These are phyloP conservation scores for Hemileccinum rubropunctum DNA, from an alignment of 768 basidiomycete species.

Conservation along the genomic window DNA sequence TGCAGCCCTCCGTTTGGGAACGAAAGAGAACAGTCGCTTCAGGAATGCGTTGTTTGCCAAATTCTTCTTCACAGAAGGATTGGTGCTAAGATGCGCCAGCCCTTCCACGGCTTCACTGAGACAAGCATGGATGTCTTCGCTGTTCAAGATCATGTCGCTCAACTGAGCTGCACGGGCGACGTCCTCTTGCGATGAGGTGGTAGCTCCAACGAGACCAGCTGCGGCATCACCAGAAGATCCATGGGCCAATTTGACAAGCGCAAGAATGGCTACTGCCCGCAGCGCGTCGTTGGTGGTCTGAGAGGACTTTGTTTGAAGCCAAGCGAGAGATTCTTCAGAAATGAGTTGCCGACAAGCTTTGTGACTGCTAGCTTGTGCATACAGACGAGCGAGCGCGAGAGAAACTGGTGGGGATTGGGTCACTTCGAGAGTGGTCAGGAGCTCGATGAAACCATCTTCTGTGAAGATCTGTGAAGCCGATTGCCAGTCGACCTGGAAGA, in stretches of 20 bases:
- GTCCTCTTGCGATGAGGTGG: conserved; percentile 31
- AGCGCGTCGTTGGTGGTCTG: conserved; percentile 44
- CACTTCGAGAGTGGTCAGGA: conserved; percentile 66
- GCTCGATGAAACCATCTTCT: conserved; percentile 60
- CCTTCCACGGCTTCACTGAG: conserved; percentile 75
- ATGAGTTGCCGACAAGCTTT: conserved; percentile 67
- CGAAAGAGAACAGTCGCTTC: conserved; percentile 51
- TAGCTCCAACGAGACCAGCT: conserved; percentile 12
- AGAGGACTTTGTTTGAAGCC: conserved; percentile 63
- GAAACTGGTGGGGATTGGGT: conserved; percentile 47
- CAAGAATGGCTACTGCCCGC: conserved; percentile 64
- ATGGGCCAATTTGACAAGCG: conserved; percentile 74
- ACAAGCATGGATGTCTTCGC: conserved; percentile 38
- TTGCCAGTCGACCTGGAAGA: conserved; percentile 80
- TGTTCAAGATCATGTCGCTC: conserved; percentile 50
- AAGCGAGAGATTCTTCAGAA: conserved; percentile 51
- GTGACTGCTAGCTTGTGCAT: conserved; percentile 75
- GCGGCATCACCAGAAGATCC: conserved; percentile 47
- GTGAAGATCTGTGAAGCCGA: conserved; percentile 64
- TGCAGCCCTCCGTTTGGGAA: conserved; percentile 47
- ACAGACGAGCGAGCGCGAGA: conserved; percentile 65
- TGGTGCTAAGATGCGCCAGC: conserved; percentile 75
- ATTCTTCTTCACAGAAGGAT: conserved; percentile 58
- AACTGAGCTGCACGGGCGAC: conserved; percentile 51
- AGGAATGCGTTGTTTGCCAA: conserved; percentile 61